Evolutionary conservation across 129 eudicot species (phyloP), one percentile per base, ranked within the genome.

Genomic region (Oenanthe sinensis): DNA sequence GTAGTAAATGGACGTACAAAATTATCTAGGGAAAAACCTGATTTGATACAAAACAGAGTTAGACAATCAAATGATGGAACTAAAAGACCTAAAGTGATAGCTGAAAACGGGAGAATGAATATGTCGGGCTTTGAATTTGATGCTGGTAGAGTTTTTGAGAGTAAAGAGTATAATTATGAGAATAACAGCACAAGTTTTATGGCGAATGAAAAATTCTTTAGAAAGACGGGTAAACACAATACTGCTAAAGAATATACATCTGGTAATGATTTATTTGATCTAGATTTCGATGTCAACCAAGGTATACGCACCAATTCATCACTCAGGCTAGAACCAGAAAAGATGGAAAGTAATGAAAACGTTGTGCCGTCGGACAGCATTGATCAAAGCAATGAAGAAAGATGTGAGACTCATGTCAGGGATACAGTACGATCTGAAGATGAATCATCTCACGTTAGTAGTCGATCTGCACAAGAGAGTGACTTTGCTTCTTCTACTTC

Each of bases 401-500:
- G 65, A 62, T 70, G 77, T 8, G 69, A 71, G 42, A 36, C 83
- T 71, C 73, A 11, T 79, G 55, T 24, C 15, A 37, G 75, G 54
- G 85, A 80, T 72, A 63, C 54, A 55, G 74, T 71, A 30, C 37
- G 16, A 69, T 79, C 81, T 5, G 87, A 83, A 70, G 75, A 78
- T 63, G 79, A 81, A 39, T 79, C 72, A 8, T 73, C 49, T 76
- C 45, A 24, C 67, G 69, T 77, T 60, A 79, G 73, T 76, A 54
- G 87, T 46, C 82, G 43, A 69, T 72, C 85, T 24, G 58, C 67
- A 75, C 71, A 79, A 39, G 79, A 82, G 75, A 80, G 62, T 54
- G 81, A 69, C 16, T 75, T 74, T 85, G 82, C 85, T 75, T 78
- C 86, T 30, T 82, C 88, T 81, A 83, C 87, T 13, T 87, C 98